Evolutionary conservation across 2,329 filamentous ascomycete species (phyloP), one percentile per base, ranked within the genome.

Genomic region (Apiospora hydei): DNA sequence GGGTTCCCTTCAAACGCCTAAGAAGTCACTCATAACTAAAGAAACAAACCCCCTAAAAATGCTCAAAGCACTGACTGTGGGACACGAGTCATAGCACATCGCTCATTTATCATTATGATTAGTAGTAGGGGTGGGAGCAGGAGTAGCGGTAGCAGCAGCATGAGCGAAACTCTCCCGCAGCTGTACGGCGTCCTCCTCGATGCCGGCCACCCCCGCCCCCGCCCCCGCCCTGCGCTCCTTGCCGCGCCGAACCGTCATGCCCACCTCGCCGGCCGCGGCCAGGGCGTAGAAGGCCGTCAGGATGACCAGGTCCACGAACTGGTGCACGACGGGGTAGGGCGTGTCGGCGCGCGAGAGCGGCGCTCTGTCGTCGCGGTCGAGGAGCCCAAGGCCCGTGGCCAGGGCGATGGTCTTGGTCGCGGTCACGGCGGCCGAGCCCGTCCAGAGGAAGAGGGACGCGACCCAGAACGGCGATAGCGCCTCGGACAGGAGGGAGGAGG

Each of bases 301-400:
- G 10, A 78, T 74, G 26, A 73, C 74, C 11, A 78, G 69, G 71
- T 78, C 77, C 34, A 71, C 75, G 24, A 78, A 71, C 72, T 78
- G 76, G 69, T 78, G 76, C 21, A 68, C 72, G 8, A 75, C 74
- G 51, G 76, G 75, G 41, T 78, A 78, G 2, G 71, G 66, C 3
- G 73, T 71, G 18, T 44, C 71, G 44, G 71, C 67, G 7, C 76
- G 69, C 14, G 76, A 71, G 8, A 73, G 70, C 10, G 67, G 69
- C 8, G n/a, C n/a, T n/a, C n/a, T n/a, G n/a, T 18, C 21, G 3
- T 41, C n/a, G 3, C 70, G 74, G 44, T 26, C 41, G n/a, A n/a
- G n/a, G 16, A 70, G 70, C 41, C 72, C 72, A 70, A 72, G 74
- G 61, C 49, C 61, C 44, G 47, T 34, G 41, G 30, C 66, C 46